phyloP scores from a whole-genome alignment of 2,329 filamentous ascomycete genomes.

The Colletotrichum sp. region DNA sequence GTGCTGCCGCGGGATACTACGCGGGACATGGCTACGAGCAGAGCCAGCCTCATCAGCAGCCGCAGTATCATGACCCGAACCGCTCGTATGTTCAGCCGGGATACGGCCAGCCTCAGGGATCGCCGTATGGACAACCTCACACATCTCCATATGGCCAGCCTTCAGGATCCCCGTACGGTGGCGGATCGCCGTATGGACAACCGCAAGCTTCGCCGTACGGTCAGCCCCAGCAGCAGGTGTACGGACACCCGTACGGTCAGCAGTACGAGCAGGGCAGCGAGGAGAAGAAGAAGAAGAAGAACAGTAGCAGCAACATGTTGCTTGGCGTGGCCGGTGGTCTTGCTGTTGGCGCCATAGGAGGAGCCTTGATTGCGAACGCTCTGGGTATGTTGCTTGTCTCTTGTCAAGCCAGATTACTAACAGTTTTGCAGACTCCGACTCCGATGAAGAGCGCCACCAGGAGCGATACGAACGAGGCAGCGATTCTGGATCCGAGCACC shows the following conservation, averaged over 20 bases:
- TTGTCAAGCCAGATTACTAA: fast-evolving
- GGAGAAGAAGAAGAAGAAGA: conserved; percentile 36
- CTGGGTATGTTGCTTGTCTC: conserved; percentile 48
- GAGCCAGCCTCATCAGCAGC: neutral
- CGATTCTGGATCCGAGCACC: conserved; percentile 19
- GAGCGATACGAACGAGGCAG: neutral
- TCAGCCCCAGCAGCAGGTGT: neutral
- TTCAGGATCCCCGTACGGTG: neutral
- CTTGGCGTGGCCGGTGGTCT: conserved; percentile 63
- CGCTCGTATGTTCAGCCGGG: neutral
- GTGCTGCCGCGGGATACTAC: conserved; percentile 14
- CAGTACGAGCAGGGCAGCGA: conserved; percentile 11
- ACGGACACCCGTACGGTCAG: neutral
- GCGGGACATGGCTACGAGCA: neutral
- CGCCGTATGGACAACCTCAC: neutral
- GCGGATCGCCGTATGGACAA: neutral
- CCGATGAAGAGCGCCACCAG: neutral
- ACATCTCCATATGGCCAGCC: neutral
- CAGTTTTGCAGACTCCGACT: neutral
- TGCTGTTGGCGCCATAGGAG: conserved; percentile 60
- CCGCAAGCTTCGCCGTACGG: neutral
- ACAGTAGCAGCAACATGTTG: conserved; percentile 55
- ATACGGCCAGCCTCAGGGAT: neutral
- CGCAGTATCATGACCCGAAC: neutral
- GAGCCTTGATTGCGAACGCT: conserved; percentile 61